These are phyloP conservation scores for Solanum hybrid DNA, from an alignment of 305 asterid genomes.

Conservation along the genomic window DNA sequence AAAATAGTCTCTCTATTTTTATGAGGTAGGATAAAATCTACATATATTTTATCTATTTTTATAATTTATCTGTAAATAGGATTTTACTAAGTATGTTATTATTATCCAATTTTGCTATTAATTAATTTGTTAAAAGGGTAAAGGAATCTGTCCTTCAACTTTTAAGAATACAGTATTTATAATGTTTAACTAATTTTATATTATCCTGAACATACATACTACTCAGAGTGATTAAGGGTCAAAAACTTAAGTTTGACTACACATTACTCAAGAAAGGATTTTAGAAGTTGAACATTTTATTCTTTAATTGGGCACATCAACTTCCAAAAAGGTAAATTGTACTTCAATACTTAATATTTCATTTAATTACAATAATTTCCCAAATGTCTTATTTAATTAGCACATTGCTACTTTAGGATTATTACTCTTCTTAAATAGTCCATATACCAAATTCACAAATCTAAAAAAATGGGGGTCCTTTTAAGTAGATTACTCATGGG, in stretches of 20 bases:
- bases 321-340: neutral
- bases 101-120: neutral
- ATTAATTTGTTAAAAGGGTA: neutral
- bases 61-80: neutral
- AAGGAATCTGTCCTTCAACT: neutral
- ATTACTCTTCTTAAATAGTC: neutral
- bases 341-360: neutral
- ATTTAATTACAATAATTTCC: neutral
- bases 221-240: neutral
- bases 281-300: constrained; percentile 2
- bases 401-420: neutral
- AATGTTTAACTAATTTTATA: neutral
- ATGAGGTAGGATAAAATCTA: neutral
- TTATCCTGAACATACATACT: neutral
- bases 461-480: neutral
- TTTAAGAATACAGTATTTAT: neutral
- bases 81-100: neutral
- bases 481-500: neutral
- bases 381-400: neutral
- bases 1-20: neutral
- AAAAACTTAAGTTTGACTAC: neutral
- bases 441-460: neutral
- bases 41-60: neutral
- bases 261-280: neutral
- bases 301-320: neutral